A percentile compares a stretch with the other conserved stretches of the same genome.
Evolutionary conservation across 495 filamentous ascomycete genomes (phyloP).

Genomic region (Neurospora sp.): DNA sequence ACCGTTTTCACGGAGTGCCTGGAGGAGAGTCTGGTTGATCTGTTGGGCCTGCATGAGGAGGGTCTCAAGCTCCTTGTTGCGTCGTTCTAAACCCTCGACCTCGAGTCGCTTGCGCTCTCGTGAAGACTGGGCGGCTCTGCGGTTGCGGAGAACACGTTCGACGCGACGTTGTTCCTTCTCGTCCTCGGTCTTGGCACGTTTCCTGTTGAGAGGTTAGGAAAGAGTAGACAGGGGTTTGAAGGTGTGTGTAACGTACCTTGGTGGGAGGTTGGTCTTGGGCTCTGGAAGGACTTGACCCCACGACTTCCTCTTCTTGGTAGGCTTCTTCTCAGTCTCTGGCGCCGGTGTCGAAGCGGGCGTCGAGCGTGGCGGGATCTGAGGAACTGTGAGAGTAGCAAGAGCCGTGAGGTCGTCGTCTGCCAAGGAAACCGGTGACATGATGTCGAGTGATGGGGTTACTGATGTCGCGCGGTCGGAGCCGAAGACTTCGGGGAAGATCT

Average conservation of each 20-base stretch:
- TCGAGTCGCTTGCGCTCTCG: conserved; percentile 91
- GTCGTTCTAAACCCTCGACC: conserved; percentile 75
- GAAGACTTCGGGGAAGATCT: conserved; percentile 43
- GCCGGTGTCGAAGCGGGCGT: conserved; percentile 12
- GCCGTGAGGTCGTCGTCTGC: conserved; percentile 17
- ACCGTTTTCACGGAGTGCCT: conserved; percentile 52
- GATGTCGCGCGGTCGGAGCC: conserved; percentile 13
- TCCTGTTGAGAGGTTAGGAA: conserved; percentile 41
- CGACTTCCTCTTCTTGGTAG: conserved; percentile 91
- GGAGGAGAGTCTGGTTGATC: conserved; percentile 53
- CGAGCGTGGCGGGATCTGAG: conserved; percentile 3
- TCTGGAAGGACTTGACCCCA: conserved; percentile 97
- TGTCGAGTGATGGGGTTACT: conserved; percentile 27
- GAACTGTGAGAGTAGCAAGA: conserved; percentile 11
- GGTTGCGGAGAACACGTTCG: conserved; percentile 92
- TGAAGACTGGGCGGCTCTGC: conserved; percentile 90
- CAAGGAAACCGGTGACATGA: conserved; percentile 37
- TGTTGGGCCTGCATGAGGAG: conserved; percentile 53
- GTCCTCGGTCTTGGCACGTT: conserved; percentile 97
- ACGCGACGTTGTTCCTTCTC: conserved; percentile 98
- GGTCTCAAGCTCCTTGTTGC: conserved; percentile 61
- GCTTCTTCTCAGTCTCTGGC: conserved; percentile 54
- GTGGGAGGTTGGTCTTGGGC: conserved; percentile 93
- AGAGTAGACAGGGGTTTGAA: conserved; percentile 1
- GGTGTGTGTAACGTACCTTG: conserved; percentile 54